A percentile compares a stretch with the other conserved stretches of the same genome.
Evolutionary conservation across 345 rosid species (phyloP).

Genomic region (Acer saccharum): DNA sequence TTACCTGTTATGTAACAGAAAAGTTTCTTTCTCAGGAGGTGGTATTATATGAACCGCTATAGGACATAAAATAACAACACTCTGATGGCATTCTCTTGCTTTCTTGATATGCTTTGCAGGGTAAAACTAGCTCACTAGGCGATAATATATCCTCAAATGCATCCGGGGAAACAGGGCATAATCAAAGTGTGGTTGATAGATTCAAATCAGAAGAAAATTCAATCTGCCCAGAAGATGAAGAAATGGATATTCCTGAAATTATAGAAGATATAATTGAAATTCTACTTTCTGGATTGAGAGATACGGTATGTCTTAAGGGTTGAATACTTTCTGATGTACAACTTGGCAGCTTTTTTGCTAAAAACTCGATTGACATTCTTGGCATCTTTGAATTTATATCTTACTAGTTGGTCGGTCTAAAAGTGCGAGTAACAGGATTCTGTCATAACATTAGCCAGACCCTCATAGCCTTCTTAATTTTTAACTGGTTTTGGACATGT

Average conservation of each 20-base stretch:
- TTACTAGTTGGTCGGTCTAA: slow-evolving; percentile 17
- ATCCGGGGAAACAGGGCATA: slow-evolving; percentile 39
- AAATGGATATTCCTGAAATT: slow-evolving; percentile 83
- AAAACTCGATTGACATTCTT: background rate
- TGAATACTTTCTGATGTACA: slow-evolving; percentile 16
- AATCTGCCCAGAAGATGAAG: slow-evolving; percentile 57
- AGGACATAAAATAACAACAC: slow-evolving; percentile 5
- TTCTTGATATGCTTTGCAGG: slow-evolving; percentile 41
- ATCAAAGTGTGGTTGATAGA: slow-evolving; percentile 25
- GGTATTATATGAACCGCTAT: slow-evolving; percentile 14
- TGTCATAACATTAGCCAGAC: background rate
- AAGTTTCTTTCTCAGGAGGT: slow-evolving; percentile 1
- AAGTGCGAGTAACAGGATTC: background rate
- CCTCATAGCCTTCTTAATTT: background rate
- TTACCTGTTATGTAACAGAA: background rate
- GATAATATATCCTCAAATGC: slow-evolving; percentile 50
- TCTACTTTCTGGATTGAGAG: slow-evolving; percentile 83
- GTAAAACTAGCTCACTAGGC: slow-evolving; percentile 64
- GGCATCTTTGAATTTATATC: slow-evolving; percentile 13
- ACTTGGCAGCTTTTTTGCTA: slow-evolving; percentile 8
- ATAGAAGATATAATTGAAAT: slow-evolving; percentile 90
- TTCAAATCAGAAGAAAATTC: slow-evolving; percentile 38
- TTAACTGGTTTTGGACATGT: background rate
- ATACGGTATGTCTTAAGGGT: slow-evolving; percentile 69
- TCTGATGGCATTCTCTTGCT: slow-evolving; percentile 22